Conservation (phyloP, 2,329 filamentous ascomycete genomes). For the Cladosporium sp. region DNA sequence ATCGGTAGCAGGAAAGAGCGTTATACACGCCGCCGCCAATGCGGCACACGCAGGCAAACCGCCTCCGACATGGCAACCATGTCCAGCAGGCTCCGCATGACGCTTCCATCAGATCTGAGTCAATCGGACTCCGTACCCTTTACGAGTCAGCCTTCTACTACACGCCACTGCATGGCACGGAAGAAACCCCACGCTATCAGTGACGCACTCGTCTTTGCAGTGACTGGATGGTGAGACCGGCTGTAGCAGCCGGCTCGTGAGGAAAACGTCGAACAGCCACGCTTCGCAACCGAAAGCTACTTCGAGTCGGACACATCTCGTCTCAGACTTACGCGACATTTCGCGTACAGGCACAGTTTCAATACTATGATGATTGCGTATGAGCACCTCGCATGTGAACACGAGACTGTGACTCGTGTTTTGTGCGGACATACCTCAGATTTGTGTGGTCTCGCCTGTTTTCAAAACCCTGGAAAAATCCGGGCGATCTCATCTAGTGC, state of each 20-base stretch:
- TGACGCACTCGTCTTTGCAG: background rate
- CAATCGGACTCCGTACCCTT: background rate
- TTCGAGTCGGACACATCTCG: background rate
- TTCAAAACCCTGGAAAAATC: too few species aligned
- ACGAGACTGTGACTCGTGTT: too few species aligned
- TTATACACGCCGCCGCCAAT: background rate
- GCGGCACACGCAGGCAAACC: background rate
- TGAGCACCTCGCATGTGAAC: background rate
- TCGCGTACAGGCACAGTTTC: background rate
- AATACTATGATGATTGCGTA: background rate
- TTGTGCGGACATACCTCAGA: too few species aligned
- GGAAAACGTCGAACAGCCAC: background rate
- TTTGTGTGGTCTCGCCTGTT: too few species aligned
- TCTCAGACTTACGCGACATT: background rate
- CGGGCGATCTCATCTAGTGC: background rate
- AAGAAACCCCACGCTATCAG: background rate
- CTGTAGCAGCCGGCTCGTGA: background rate
- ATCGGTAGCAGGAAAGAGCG: background rate
- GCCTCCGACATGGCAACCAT: background rate
- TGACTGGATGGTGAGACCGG: background rate
- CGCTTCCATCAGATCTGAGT: background rate
- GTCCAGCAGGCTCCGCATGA: background rate
- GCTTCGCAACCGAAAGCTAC: background rate
- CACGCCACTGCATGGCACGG: background rate
- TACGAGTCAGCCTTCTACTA: background rate